These are phyloP conservation scores for Betula pendula DNA, from an alignment of 306 rosid genomes.

Conservation along the genomic window DNA sequence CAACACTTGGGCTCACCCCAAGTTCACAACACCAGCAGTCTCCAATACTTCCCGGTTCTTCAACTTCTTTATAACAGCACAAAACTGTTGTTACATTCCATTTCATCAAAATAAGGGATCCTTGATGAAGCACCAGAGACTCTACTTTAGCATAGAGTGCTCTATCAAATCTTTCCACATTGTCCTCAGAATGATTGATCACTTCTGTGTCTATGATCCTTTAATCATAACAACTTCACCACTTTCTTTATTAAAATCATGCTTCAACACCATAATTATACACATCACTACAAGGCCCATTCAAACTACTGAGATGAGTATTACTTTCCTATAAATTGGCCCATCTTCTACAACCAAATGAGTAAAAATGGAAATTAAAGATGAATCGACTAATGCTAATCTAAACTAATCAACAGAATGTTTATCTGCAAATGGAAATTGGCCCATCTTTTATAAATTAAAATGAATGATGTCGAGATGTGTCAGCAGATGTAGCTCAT, in stretches of 20 bases:
- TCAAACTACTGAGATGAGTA: not conserved
- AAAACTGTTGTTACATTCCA: not conserved
- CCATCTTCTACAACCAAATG: not conserved
- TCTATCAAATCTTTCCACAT: not conserved
- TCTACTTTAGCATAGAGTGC: not conserved
- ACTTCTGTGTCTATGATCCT: not conserved
- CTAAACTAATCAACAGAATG: not conserved
- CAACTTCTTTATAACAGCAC: not conserved
- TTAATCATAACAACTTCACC: not conserved
- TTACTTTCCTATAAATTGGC: not conserved
- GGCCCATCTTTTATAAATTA: not conserved
- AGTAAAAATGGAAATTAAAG: not conserved
- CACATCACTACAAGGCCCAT: not conserved
- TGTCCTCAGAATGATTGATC: not conserved
- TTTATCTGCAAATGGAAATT: not conserved
- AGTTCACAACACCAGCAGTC: slow-evolving; percentile 6
- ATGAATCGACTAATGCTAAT: not conserved
- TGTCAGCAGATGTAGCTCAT: not conserved
- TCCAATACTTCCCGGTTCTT: not conserved
- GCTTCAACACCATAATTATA: not conserved
- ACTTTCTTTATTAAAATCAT: not conserved
- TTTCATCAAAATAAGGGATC: not conserved
- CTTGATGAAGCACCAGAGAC: not conserved
- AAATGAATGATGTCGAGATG: not conserved
- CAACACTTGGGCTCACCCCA: not conserved